Conservation (phyloP, 208 protist genomes). For the Leishmania aethiopica region DNA sequence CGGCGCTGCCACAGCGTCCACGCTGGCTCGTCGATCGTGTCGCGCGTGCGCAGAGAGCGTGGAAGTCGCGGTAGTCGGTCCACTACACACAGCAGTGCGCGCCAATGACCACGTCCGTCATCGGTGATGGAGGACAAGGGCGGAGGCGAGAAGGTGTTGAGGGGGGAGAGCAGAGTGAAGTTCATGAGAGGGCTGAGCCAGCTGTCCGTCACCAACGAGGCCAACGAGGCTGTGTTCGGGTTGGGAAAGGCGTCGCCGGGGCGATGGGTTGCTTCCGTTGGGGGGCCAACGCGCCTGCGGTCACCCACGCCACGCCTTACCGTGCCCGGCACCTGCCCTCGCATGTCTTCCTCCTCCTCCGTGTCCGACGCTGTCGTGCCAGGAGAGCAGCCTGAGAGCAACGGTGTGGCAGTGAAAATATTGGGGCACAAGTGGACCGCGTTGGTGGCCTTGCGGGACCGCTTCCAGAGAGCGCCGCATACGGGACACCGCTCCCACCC, state of each 20-base stretch:
- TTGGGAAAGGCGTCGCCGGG: constrained; percentile 63
- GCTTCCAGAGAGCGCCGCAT: constrained; percentile 54
- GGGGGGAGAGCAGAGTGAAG: constrained; percentile 49
- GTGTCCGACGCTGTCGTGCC: constrained; percentile 15
- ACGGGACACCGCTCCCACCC: constrained; percentile 67
- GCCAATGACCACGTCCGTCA: constrained; percentile 41
- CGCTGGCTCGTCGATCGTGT: constrained; percentile 43
- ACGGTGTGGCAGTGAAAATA: constrained; percentile 14
- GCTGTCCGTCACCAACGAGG: constrained; percentile 48
- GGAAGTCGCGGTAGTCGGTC: constrained; percentile 60
- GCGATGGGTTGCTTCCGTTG: constrained; percentile 10
- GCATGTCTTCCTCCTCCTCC: constrained; percentile 2
- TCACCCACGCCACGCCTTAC: background rate
- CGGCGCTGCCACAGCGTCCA: constrained; percentile 56
- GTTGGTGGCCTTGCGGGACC: constrained; percentile 17
- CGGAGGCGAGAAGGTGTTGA: constrained; percentile 45
- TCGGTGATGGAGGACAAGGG: constrained; percentile 33
- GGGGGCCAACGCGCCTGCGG: background rate
- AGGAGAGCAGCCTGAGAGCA: constrained; percentile 6
- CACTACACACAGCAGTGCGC: constrained; percentile 36
- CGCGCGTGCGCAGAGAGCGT: constrained; percentile 32
- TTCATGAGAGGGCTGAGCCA: constrained; percentile 77
- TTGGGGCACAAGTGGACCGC: constrained; percentile 31
- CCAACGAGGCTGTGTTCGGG: constrained; percentile 43
- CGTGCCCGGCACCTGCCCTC: background rate